Evolutionary conservation across 2,329 filamentous ascomycete genomes (phyloP), one percentile per base, ranked within the genome.

Genomic region (Arthrobotrys sinensis): DNA sequence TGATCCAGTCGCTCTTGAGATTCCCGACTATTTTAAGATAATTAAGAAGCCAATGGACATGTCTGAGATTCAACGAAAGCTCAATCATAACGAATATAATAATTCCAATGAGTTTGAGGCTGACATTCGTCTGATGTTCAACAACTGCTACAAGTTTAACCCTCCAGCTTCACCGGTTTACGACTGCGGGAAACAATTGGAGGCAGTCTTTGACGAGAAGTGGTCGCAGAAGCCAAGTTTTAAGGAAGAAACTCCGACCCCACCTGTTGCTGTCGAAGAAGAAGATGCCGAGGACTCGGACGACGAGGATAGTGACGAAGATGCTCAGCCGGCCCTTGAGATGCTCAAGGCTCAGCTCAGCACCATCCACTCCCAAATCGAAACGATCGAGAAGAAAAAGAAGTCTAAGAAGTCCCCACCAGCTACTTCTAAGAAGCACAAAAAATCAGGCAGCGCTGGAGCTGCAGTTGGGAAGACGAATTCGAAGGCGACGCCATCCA

Each of bases 41-140:
- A 94, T 99, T 85, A 98, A 97, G 87, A 93, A 94, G 83, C 96
- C 96, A 0, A 99, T 98, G 95, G 95, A 99, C 84, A 87, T 78
- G 75, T 72, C 69, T 97, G 62, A 87, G 88, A 14, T 97, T 93
- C n/a, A 92, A 97, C 82, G 88, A 48, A 96, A 96, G 85, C 87
- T 97, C 46, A 90, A 91, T 81, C 87, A 87, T 11, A 93, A 94
- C 28, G 89, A 93, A 70, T 98, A 98, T 82, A 88, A 90, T 80
- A 93, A 88, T 71, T 88, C 93, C 0, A 94, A 93, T 84, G 94
- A 97, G 53, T 93, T 98, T 81, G 92, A 97, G 82, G 88, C 88
- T 75, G 94, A 97, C 82, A 89, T 97, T 68, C 89, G 90, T 60
- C 88, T 94, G 71, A 94, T 98, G 81, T 91, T 97, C 82, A 88